Evolutionary conservation across 2,329 filamentous ascomycete genomes (phyloP).

Genomic region (Diaporthe aspalathi): DNA sequence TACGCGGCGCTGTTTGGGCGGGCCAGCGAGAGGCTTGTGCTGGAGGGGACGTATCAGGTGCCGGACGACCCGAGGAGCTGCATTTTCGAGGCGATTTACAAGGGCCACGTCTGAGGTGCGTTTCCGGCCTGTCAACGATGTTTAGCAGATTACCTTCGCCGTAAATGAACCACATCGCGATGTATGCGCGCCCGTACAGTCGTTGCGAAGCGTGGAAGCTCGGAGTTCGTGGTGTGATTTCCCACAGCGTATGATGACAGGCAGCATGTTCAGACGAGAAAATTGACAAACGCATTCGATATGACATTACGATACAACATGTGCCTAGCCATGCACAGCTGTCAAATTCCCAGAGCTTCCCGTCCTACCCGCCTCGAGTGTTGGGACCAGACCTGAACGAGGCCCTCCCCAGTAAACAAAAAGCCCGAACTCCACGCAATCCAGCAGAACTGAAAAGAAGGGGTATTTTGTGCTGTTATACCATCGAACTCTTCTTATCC

Average conservation of each 20-base stretch:
- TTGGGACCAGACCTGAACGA: background rate
- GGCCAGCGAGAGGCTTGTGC: background rate
- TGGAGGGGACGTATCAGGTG: constrained; percentile 3
- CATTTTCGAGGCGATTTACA: constrained; percentile 15
- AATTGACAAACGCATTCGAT: background rate
- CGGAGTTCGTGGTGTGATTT: background rate
- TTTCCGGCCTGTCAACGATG: background rate
- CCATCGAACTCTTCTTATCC: background rate
- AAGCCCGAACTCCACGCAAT: constrained; percentile 6
- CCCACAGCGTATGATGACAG: too few relatives aligned
- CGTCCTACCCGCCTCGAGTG: too few relatives aligned
- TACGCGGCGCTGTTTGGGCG: background rate
- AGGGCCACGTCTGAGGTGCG: background rate
- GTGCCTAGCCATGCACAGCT: background rate
- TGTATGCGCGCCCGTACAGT: too few relatives aligned
- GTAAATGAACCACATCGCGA: background rate
- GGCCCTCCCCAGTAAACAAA: background rate
- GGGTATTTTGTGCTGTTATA: constrained; percentile 12
- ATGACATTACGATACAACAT: constrained; percentile 6
- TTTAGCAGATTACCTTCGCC: too few relatives aligned
- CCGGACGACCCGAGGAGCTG: constrained; percentile 1
- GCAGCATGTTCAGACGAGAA: background rate
- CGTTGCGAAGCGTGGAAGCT: too few relatives aligned
- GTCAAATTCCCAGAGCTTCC: background rate
- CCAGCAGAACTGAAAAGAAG: background rate